These are phyloP conservation scores for Verticillium albo-atrum DNA, from an alignment of 2,329 filamentous ascomycete species.

Conservation along the genomic window DNA sequence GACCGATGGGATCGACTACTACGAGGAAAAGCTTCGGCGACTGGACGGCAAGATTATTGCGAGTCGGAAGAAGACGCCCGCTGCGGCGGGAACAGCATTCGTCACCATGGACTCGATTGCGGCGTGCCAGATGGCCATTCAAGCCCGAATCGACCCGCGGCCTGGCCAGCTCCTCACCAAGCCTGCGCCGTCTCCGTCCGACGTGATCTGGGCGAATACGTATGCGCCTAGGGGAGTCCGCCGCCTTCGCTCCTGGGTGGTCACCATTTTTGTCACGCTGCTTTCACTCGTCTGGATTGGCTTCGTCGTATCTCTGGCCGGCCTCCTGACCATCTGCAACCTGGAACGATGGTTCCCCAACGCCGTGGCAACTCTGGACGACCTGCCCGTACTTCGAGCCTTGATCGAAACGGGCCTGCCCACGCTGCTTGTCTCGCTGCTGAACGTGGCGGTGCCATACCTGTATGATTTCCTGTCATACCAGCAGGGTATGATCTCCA, in stretches of 20 bases:
- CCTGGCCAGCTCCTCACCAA: slow-evolving; percentile 83
- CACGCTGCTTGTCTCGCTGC: slow-evolving; percentile 76
- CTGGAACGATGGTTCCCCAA: slow-evolving; percentile 69
- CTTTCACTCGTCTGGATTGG: slow-evolving; percentile 86
- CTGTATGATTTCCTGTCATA: slow-evolving; percentile 92
- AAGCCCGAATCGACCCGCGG: slow-evolving; percentile 86
- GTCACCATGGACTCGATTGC: slow-evolving; percentile 97
- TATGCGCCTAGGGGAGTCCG: slow-evolving; percentile 73
- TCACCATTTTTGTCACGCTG: slow-evolving; percentile 78
- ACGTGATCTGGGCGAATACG: slow-evolving; percentile 94
- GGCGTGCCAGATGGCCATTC: slow-evolving; percentile 90
- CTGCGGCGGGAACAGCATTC: slow-evolving; percentile 80
- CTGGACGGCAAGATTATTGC: slow-evolving; percentile 70
- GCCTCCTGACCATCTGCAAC: slow-evolving; percentile 74
- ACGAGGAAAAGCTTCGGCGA: slow-evolving; percentile 75
- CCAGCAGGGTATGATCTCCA: slow-evolving; percentile 90
- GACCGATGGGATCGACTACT: slow-evolving; percentile 92
- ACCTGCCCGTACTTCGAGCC: slow-evolving; percentile 66
- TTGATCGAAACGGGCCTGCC: slow-evolving; percentile 85
- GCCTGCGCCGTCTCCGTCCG: slow-evolving; percentile 79
- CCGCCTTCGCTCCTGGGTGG: slow-evolving; percentile 73
- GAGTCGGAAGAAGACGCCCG: slow-evolving; percentile 71
- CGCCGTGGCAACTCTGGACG: slow-evolving; percentile 62
- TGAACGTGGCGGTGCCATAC: slow-evolving; percentile 88
- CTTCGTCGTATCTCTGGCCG: slow-evolving; percentile 74